phyloP scores from a whole-genome alignment of 805 yeast species.

The Wickerhamomyces chambardii region DNA sequence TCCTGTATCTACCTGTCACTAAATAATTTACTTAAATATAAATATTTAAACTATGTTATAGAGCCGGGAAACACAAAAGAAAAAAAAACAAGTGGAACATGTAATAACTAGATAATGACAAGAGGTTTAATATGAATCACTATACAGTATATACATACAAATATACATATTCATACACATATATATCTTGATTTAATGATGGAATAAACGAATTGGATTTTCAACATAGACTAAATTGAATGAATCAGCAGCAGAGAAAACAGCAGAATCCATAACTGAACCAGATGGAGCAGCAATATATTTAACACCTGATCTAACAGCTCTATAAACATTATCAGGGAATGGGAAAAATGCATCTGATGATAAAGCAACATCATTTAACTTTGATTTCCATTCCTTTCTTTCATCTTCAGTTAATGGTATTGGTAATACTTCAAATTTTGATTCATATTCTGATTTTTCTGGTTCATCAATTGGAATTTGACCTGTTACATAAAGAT shows the following conservation, averaged over 20 bases:
- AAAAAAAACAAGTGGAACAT: too few relatives aligned
- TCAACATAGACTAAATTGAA: conserved; percentile 87
- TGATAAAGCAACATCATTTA: conserved; percentile 81
- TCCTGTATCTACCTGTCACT: too few relatives aligned
- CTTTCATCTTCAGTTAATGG: conserved; percentile 82
- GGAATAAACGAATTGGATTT: conserved; percentile 97
- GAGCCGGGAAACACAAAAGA: too few relatives aligned
- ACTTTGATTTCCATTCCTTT: conserved; percentile 74
- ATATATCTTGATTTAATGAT: conserved; percentile 44
- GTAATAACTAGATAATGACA: too few relatives aligned
- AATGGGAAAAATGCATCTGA: conserved; percentile 99
- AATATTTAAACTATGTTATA: too few relatives aligned
- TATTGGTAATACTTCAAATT: conserved; percentile 75
- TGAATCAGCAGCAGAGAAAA: conserved; percentile 91
- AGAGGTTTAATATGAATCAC: too few relatives aligned
- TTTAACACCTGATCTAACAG: conserved; percentile 93
- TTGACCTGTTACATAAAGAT: conserved; percentile 84
- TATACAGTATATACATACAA: neutral
- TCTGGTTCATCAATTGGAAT: conserved; percentile 91
- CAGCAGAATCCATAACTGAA: conserved; percentile 95
- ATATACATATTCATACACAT: neutral
- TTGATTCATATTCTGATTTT: conserved; percentile 83
- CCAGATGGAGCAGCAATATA: conserved; percentile 97
- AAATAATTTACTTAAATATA: too few relatives aligned
- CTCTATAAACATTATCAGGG: conserved; percentile 98